These are phyloP conservation scores for Leucocoprinus gongylophorus DNA, from an alignment of 1,284 basidiomycete genomes.

Conservation along the genomic window DNA sequence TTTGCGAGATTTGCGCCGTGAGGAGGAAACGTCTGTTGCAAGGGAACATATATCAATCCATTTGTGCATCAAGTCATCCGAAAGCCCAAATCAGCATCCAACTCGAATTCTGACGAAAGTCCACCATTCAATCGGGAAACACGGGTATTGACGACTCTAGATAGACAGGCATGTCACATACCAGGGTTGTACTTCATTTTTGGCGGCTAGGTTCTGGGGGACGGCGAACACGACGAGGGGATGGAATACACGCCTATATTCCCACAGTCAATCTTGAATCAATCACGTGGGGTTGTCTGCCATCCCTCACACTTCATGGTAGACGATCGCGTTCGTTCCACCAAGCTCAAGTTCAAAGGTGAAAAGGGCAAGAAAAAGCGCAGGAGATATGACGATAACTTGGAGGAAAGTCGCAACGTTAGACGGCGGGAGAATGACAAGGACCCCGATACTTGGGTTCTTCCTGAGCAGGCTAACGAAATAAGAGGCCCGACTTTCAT, in stretches of 20 bases:
- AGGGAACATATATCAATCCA: slow-evolving; percentile 22
- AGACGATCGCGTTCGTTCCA: slow-evolving; percentile 48
- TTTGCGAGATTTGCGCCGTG: slow-evolving; percentile 95
- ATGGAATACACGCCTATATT: slow-evolving; percentile 21
- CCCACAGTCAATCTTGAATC: slow-evolving; percentile 26
- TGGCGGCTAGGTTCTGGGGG: slow-evolving; percentile 48
- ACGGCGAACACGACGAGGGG: slow-evolving; percentile 40
- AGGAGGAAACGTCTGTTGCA: slow-evolving; percentile 70
- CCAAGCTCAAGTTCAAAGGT: slow-evolving; percentile 81
- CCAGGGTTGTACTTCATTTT: slow-evolving; percentile 77
- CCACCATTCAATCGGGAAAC: slow-evolving; percentile 16
- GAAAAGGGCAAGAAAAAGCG: slow-evolving; percentile 80
- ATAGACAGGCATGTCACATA: slow-evolving; percentile 36
- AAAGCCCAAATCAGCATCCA: slow-evolving; percentile 45
- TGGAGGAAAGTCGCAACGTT: slow-evolving; percentile 39
- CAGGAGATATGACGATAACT: slow-evolving; percentile 52
- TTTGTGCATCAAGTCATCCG: slow-evolving; percentile 39
- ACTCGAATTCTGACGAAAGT: slow-evolving; percentile 29
- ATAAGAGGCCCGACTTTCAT: slow-evolving; percentile 81
- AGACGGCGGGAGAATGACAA: slow-evolving; percentile 56
- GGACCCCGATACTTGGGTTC: slow-evolving; percentile 71
- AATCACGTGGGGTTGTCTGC: slow-evolving; percentile 22
- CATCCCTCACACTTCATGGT: slow-evolving; percentile 10
- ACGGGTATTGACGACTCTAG: slow-evolving; percentile 18
- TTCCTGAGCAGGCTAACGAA: slow-evolving; percentile 62